Conservation (phyloP, 176 grass and related monocot species). For the Triticum aestivum region IWGSC_CS_RefSeq_v2.1 NC_057812.1:100280214-100280713, state of each 20-base stretch:
- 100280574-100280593: not conserved
- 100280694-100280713: constrained; percentile 1
- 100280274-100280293: constrained; percentile 20
- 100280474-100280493: too few relatives aligned
- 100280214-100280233: constrained; percentile 49
- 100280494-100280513: too few relatives aligned
- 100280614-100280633: not conserved
- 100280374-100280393: not conserved
- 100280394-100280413: constrained; percentile 62
- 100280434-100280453: constrained; percentile 24
- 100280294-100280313: constrained; percentile 18
- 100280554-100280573: not conserved
- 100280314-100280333: not conserved
- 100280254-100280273: constrained; percentile 41
- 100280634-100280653: not conserved
- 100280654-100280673: not conserved
- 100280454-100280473: too few relatives aligned
- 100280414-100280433: constrained; percentile 40
- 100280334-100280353: constrained; percentile 8
- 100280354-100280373: not conserved
- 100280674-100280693: not conserved
- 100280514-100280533: not conserved
- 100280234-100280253: constrained; percentile 46
- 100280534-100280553: not conserved
- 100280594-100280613: not conserved